Evolutionary conservation across 176 grass and related monocot genomes (phyloP), one percentile per base, ranked within the genome.

Genomic region (Dactylis glomerata): DNA sequence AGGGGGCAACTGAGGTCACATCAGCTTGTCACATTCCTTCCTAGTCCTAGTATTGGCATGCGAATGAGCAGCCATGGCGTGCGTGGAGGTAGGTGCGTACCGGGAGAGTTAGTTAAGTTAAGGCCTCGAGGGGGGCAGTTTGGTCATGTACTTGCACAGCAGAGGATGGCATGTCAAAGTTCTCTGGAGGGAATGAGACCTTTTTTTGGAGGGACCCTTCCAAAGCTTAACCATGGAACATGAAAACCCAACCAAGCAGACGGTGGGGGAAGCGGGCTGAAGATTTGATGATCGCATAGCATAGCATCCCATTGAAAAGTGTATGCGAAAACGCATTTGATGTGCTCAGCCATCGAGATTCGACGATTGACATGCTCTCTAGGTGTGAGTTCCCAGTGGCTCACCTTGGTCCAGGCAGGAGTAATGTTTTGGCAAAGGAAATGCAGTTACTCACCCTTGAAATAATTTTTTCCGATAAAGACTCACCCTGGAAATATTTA

Each of bases 121-220:
- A 67, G 66, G 57, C 22, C 62, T 58, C 0, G 50, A 68, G 24
- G 8, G 62, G 89, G 89, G 89, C 58, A 83, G 38, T 87, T 84
- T 51, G 38, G 89, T 90, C 88, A 83, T 31, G 71, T 27, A 50
- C 27, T 51, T 74, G 70, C 44, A 30, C 41, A 5, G 17, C 5
- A 57, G 45, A 38, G 81, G 62, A 75, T 7, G 31, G 34, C 71
- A 64, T 89, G 87, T 61, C 73, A 69, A 86, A 78, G 68, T 22
- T 88, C 66, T 24, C 52, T 58, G 68, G 66, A 85, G 84, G 55
- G 88, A 86, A 74, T 86, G 79, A 33, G 80, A 38, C 80, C 27
- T 80, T 72, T 84, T 80, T 66, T n/a, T 52, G 64, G 31, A 36
- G 32, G 78, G 79, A 67, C 78, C 88, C 84, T 66, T 74, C 34